Percentiles rank a stretch among this genome's conserved stretches.
Evolutionary conservation across 108 stramenopile species (phyloP).

Genomic region (Skeletonema tropicum): DNA sequence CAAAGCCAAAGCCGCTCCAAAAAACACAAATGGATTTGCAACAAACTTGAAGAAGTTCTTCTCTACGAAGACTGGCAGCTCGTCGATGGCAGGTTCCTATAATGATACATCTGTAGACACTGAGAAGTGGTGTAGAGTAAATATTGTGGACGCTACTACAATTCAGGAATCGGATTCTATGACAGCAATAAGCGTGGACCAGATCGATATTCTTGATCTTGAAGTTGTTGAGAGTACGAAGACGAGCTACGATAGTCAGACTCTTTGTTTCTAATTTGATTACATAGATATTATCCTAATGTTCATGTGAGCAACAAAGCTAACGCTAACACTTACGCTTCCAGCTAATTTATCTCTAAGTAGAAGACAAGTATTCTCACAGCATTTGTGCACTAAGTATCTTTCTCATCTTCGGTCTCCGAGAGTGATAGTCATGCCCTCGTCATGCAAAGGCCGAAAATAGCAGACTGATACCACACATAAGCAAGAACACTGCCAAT

Average conservation of each 20-base stretch:
- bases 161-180: not conserved
- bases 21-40: conserved; percentile 3
- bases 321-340: too few relatives aligned
- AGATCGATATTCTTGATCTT: not conserved
- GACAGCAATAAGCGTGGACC: not conserved
- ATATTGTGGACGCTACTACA: not conserved
- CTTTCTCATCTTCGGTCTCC: too few relatives aligned
- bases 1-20: not conserved
- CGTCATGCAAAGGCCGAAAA: conserved; percentile 20
- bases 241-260: too few relatives aligned
- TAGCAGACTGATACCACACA: conserved; percentile 33
- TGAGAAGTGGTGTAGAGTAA: not conserved
- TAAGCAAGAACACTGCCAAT: conserved; percentile 23
- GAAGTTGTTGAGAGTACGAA: too few relatives aligned
- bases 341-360: too few relatives aligned
- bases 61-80: conserved; percentile 24
- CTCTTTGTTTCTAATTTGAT: too few relatives aligned
- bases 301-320: too few relatives aligned
- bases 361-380: too few relatives aligned
- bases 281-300: too few relatives aligned
- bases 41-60: conserved; percentile 14
- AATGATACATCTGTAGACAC: not conserved
- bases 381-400: too few relatives aligned
- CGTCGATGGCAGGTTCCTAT: not conserved
- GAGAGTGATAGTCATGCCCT: too few relatives aligned